Percentiles rank a stretch among this genome's conserved stretches.
Conservation (phyloP, 2,329 filamentous ascomycete species). For the Helminthosporium solani region DNA sequence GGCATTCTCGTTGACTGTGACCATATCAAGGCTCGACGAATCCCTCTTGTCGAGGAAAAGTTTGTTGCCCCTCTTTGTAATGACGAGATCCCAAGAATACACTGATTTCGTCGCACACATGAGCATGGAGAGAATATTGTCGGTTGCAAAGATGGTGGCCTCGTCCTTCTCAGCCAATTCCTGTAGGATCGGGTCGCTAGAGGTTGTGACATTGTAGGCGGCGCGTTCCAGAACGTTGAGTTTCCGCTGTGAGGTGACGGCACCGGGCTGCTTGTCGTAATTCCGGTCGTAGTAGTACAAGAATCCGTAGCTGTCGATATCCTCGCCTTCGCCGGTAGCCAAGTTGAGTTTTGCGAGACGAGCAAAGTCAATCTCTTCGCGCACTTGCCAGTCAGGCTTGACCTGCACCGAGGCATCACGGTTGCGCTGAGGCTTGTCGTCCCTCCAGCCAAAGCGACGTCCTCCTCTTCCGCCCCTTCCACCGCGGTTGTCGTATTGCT, state of each 20-base stretch:
- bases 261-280: constrained; percentile 88
- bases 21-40: constrained; percentile 90
- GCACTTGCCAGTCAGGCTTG: constrained; percentile 89
- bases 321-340: constrained; percentile 91
- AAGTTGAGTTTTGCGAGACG: constrained; percentile 93
- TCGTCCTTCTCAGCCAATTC: constrained; percentile 94
- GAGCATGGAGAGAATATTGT: constrained; percentile 97
- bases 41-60: constrained; percentile 99
- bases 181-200: constrained; percentile 93
- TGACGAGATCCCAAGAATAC: constrained; percentile 98
- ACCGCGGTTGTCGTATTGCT: constrained; percentile 68
- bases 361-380: constrained; percentile 99
- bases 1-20: constrained; percentile 98
- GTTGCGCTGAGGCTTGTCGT: constrained; percentile 96
- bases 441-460: constrained; percentile 95
- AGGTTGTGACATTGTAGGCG: constrained; percentile 97
- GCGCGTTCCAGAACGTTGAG: constrained; percentile 88
- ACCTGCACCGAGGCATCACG: constrained; percentile 95
- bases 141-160: constrained; percentile 94
- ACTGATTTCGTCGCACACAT: constrained; percentile 98
- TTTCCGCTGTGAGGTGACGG: constrained; percentile 81
- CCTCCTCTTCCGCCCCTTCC: constrained; percentile 71
- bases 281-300: constrained; percentile 96
- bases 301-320: constrained; percentile 94
- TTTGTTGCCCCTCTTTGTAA: constrained; percentile 90